These are phyloP conservation scores for Termitomyces sp. DNA, from an alignment of 768 basidiomycete genomes.

Conservation along the genomic window DNA sequence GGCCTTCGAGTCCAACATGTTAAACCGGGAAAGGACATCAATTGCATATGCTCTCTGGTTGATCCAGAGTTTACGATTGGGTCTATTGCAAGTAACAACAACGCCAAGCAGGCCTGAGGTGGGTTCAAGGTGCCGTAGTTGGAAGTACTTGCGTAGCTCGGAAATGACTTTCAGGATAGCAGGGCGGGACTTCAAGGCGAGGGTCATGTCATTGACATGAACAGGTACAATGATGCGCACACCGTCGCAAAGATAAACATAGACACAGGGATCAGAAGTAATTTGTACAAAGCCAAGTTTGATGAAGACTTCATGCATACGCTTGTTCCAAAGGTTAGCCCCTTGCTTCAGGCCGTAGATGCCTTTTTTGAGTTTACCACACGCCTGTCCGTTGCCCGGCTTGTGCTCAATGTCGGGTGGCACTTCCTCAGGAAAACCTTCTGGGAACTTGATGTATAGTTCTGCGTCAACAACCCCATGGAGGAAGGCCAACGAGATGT, in stretches of 20 bases:
- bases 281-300: background rate
- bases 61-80: too few species aligned
- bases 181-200: background rate
- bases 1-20: too few species aligned
- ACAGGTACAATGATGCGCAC: background rate
- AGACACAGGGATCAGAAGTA: background rate
- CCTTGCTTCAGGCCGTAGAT: conserved; percentile 1
- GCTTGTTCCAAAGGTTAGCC: background rate
- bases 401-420: background rate
- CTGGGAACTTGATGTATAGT: background rate
- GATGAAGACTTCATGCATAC: background rate
- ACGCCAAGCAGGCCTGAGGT: conserved; percentile 1
- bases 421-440: background rate
- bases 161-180: background rate
- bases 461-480: background rate
- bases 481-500: conserved; percentile 1
- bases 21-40: too few species aligned
- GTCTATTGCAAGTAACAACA: too few species aligned
- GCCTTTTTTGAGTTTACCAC: background rate
- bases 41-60: too few species aligned
- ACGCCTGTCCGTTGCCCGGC: background rate
- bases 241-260: background rate
- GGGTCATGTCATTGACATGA: background rate
- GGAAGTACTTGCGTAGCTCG: background rate
- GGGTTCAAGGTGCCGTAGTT: background rate